Evolutionary conservation across 2,329 filamentous ascomycete genomes (phyloP).

Genomic region (Reticulascus tulasneorum): DNA sequence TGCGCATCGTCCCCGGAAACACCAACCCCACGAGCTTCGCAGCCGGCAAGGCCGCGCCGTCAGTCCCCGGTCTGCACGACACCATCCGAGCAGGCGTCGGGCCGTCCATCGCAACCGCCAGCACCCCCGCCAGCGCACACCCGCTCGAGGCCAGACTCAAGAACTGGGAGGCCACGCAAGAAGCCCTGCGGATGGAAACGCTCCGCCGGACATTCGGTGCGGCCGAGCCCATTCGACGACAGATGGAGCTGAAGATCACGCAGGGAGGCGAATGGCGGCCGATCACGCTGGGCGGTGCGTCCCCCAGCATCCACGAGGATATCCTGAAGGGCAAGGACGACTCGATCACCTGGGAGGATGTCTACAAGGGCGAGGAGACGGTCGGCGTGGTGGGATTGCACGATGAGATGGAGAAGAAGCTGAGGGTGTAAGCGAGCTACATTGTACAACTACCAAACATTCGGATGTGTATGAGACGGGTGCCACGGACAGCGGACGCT

Average conservation of each 20-base stretch:
- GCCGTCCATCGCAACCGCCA: slow-evolving; percentile 48
- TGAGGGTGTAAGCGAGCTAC: slow-evolving; percentile 61
- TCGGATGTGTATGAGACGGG: slow-evolving; percentile 4
- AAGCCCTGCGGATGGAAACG: slow-evolving; percentile 80
- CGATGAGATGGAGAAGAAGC: slow-evolving; percentile 88
- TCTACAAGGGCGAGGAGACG: slow-evolving; percentile 77
- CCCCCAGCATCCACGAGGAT: slow-evolving; percentile 75
- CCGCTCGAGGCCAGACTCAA: slow-evolving; percentile 88
- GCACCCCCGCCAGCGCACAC: slow-evolving; percentile 54
- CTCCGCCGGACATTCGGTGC: slow-evolving; percentile 86
- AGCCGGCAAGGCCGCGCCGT: slow-evolving; percentile 73
- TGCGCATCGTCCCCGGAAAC: slow-evolving; percentile 79
- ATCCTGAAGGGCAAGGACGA: slow-evolving; percentile 77
- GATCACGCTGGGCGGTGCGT: slow-evolving; percentile 59
- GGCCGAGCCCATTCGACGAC: slow-evolving; percentile 84
- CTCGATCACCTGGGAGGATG: slow-evolving; percentile 86
- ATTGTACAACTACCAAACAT: slow-evolving; percentile 8
- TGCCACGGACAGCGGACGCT: slow-evolving; percentile 1
- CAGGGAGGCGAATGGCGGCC: slow-evolving; percentile 77
- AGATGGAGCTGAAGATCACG: slow-evolving; percentile 93
- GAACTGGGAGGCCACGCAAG: slow-evolving; percentile 87
- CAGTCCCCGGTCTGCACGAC: slow-evolving; percentile 89
- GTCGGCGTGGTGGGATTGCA: slow-evolving; percentile 71
- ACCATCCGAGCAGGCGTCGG: slow-evolving; percentile 81
- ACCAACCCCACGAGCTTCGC: slow-evolving; percentile 62